phyloP scores from a whole-genome alignment of 441 rosid genomes.

The Gossypium schwendimanii region DNA sequence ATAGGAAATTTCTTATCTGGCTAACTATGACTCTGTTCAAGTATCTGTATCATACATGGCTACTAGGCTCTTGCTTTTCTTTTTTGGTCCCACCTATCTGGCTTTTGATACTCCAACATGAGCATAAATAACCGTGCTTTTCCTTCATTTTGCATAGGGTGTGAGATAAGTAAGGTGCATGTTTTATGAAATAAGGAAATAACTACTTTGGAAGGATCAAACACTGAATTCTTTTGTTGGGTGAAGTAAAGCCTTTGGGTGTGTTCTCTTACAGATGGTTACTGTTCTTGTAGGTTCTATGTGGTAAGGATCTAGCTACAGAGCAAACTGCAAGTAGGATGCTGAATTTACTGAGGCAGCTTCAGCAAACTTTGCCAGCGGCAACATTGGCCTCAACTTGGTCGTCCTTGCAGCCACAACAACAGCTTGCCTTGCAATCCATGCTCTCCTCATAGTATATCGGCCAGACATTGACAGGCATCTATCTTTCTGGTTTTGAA shows the following conservation, averaged over 20 bases:
- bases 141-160: background rate
- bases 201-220: background rate
- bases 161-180: background rate
- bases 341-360: conserved; percentile 73
- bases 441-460: conserved; percentile 61
- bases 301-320: conserved; percentile 80
- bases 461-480: background rate
- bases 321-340: conserved; percentile 75
- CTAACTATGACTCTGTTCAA: background rate
- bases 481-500: conserved; percentile 6
- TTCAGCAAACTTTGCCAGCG: conserved; percentile 90
- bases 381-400: conserved; percentile 77
- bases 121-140: background rate
- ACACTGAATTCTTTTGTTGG: background rate
- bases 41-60: background rate
- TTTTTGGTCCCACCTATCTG: background rate
- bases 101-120: background rate
- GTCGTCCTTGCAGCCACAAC: conserved; percentile 90
- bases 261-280: background rate
- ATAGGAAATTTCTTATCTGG: background rate
- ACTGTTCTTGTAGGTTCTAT: conserved; percentile 44
- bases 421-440: conserved; percentile 78
- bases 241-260: background rate
- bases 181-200: background rate
- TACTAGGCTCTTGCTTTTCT: background rate